A percentile compares a stretch with the other conserved stretches of the same genome.
phyloP scores from a whole-genome alignment of 495 filamentous ascomycete species.

The Aspergillus steynii region DNA sequence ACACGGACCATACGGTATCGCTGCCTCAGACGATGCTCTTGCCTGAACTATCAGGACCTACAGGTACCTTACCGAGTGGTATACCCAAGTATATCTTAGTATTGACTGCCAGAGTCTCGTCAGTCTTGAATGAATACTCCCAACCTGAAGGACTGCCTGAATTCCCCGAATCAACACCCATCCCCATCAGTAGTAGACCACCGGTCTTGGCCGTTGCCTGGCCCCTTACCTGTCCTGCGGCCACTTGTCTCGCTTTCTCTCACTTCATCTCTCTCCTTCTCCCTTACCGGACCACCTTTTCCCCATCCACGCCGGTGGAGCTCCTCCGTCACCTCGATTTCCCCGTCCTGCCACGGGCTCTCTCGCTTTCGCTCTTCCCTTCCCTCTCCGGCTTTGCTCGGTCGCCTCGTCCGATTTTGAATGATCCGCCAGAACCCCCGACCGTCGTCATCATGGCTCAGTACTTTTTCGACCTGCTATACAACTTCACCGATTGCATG shows the following conservation, averaged over 20 bases:
- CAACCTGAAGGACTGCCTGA: too few species aligned
- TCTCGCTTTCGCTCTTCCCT: too few species aligned
- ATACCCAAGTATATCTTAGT: too few species aligned
- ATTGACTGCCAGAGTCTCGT: too few species aligned
- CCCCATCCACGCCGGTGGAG: slow-evolving; percentile 1
- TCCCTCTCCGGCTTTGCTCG: neutral
- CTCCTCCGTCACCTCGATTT: slow-evolving; percentile 3
- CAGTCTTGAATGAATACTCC: too few species aligned
- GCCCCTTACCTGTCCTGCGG: neutral
- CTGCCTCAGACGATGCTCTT: too few species aligned
- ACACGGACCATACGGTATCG: too few species aligned
- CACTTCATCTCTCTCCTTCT: neutral
- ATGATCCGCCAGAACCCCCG: neutral
- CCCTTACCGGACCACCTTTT: neutral
- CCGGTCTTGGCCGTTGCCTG: neutral
- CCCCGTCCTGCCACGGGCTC: neutral
- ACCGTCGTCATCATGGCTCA: slow-evolving; percentile 65
- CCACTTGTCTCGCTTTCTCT: neutral
- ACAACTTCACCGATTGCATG: slow-evolving; percentile 89
- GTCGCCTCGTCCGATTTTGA: neutral
- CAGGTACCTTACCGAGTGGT: too few species aligned
- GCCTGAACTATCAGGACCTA: too few species aligned
- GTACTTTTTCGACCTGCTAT: slow-evolving; percentile 83
- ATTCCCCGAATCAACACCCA: too few species aligned
- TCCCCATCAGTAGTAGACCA: too few species aligned